Conservation (phyloP, 2,329 filamentous ascomycete genomes). For the Cladosporium sp. region DNA sequence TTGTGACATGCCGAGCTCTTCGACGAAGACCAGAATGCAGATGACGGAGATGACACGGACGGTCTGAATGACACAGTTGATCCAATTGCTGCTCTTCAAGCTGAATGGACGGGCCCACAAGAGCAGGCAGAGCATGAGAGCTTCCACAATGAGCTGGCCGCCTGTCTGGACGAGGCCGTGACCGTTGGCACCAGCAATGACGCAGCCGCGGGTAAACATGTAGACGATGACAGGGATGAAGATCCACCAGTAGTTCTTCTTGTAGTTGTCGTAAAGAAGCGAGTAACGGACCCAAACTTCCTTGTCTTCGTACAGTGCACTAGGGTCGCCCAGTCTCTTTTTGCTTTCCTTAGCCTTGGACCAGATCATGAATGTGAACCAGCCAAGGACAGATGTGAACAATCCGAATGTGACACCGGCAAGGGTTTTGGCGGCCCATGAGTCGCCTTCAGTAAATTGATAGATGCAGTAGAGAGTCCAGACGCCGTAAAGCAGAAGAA, state of each 20-base stretch:
- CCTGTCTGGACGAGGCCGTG: slow-evolving; percentile 78
- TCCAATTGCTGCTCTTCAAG: slow-evolving; percentile 80
- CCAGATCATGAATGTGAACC: slow-evolving; percentile 83
- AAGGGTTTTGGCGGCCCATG: slow-evolving; percentile 82
- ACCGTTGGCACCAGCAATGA: slow-evolving; percentile 80
- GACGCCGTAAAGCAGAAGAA: slow-evolving; percentile 86
- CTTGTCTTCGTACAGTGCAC: slow-evolving; percentile 80
- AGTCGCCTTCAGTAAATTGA: slow-evolving; percentile 90
- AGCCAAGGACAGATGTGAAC: slow-evolving; percentile 76
- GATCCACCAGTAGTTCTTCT: slow-evolving; percentile 93
- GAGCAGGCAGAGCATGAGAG: slow-evolving; percentile 71
- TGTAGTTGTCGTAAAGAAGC: slow-evolving; percentile 94
- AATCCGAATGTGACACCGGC: slow-evolving; percentile 75
- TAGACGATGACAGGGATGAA: slow-evolving; percentile 88
- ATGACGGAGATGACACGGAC: slow-evolving; percentile 84
- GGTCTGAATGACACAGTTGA: slow-evolving; percentile 88
- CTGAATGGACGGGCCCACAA: slow-evolving; percentile 84
- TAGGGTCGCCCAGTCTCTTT: slow-evolving; percentile 67
- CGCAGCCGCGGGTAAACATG: slow-evolving; percentile 81
- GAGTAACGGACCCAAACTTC: slow-evolving; percentile 92
- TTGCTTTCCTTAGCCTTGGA: slow-evolving; percentile 69
- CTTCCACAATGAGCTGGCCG: slow-evolving; percentile 77
- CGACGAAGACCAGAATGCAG: slow-evolving; percentile 89
- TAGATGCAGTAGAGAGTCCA: slow-evolving; percentile 97
- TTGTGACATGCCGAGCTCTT: slow-evolving; percentile 82